Conservation (phyloP, 169 alveolate species). For the Plasmodium berghei region DNA sequence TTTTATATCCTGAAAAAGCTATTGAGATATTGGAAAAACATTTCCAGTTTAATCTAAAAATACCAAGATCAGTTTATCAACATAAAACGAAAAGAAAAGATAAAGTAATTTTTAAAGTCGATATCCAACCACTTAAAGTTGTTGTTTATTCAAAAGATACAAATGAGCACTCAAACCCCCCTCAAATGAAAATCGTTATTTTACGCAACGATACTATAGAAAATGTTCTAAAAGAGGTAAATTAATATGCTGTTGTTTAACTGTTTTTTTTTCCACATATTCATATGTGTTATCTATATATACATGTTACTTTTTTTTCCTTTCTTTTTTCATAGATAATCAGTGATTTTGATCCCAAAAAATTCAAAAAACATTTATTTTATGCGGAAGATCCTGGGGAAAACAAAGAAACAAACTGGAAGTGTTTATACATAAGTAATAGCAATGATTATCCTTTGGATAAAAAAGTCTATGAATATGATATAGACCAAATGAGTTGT, state of each 20-base stretch:
- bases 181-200: constrained; percentile 60
- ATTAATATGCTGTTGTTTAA: not conserved
- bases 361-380: constrained; percentile 37
- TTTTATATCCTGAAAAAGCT: constrained; percentile 61
- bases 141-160: constrained; percentile 64
- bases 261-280: not conserved
- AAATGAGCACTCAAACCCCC: constrained; percentile 34
- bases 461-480: constrained; percentile 25
- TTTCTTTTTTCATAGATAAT: constrained; percentile 10
- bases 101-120: constrained; percentile 34
- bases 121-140: constrained; percentile 52
- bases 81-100: constrained; percentile 26
- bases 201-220: constrained; percentile 53
- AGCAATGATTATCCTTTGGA: constrained; percentile 14
- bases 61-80: constrained; percentile 52
- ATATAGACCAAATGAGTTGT: constrained; percentile 35
- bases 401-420: constrained; percentile 47
- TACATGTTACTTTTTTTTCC: not conserved
- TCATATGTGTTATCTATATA: not conserved
- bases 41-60: constrained; percentile 41
- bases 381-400: constrained; percentile 24
- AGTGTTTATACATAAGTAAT: constrained; percentile 17
- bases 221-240: constrained; percentile 43
- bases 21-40: constrained; percentile 59
- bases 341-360: constrained; percentile 5